Conservation (phyloP, 768 basidiomycete genomes). For the Russula sp. region DNA sequence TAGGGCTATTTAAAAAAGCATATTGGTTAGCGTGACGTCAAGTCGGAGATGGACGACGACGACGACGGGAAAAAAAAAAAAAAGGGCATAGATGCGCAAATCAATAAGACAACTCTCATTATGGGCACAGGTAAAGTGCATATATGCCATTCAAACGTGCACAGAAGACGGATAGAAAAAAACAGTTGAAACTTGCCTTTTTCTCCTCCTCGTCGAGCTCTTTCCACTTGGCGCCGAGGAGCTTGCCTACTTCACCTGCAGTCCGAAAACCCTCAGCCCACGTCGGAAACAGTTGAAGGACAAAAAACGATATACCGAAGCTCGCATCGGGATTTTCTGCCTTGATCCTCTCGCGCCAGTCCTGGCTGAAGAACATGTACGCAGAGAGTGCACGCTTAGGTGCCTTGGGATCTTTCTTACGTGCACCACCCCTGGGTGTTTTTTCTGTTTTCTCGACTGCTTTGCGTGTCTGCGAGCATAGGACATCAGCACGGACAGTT, state of each 20-base stretch:
- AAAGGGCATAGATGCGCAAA: background rate
- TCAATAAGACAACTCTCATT: background rate
- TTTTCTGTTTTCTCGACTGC: slow-evolving; percentile 68
- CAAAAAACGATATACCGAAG: slow-evolving; percentile 53
- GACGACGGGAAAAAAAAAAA: too few species aligned
- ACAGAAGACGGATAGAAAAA: background rate
- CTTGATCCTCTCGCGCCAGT: slow-evolving; percentile 94
- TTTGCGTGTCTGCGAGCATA: slow-evolving; percentile 49
- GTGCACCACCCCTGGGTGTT: slow-evolving; percentile 38
- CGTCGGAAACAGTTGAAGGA: slow-evolving; percentile 6
- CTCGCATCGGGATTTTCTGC: slow-evolving; percentile 89
- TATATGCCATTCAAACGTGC: slow-evolving; percentile 2
- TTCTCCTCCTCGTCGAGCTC: slow-evolving; percentile 87
- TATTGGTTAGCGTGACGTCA: slow-evolving; percentile 6
- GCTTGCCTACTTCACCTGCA: slow-evolving; percentile 85
- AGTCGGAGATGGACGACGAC: background rate
- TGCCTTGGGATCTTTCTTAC: slow-evolving; percentile 73
- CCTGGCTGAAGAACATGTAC: slow-evolving; percentile 99
- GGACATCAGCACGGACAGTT: slow-evolving; percentile 13
- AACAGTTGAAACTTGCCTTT: slow-evolving; percentile 46
- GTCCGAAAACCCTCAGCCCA: slow-evolving; percentile 15
- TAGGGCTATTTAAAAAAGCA: slow-evolving; percentile 55
- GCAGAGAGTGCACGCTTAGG: slow-evolving; percentile 93
- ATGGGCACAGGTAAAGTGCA: background rate
- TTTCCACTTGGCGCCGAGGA: slow-evolving; percentile 97